Conservation (phyloP, 441 rosid genomes). For the Populus hybrid region DNA sequence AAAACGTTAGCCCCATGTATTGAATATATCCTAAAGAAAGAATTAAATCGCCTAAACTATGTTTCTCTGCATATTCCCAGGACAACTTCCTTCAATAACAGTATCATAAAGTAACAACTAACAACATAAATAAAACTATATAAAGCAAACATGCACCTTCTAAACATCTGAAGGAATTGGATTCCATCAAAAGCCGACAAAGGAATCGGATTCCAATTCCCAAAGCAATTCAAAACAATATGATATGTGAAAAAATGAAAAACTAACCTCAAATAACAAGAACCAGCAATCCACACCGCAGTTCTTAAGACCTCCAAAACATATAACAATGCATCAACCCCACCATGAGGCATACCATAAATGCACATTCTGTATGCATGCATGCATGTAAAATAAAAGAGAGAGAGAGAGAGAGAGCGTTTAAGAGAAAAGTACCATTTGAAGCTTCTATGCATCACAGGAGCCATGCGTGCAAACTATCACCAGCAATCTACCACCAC, state of each 20-base stretch:
- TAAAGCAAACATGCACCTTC: not conserved
- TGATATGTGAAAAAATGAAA: not conserved
- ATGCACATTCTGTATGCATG: not conserved
- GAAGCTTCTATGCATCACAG: constrained; percentile 20
- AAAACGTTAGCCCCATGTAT: not conserved
- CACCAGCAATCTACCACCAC: not conserved
- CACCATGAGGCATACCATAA: not conserved
- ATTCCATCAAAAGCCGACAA: not conserved
- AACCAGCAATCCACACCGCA: not conserved
- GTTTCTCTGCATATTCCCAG: not conserved
- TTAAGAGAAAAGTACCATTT: constrained; percentile 25
- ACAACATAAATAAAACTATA: not conserved
- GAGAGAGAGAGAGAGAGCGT: not conserved
- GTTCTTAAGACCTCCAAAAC: not conserved
- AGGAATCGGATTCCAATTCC: not conserved
- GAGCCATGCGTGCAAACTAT: constrained; percentile 17
- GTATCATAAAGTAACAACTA: not conserved
- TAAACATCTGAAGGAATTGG: not conserved
- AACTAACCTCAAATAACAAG: not conserved
- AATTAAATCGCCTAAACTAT: not conserved
- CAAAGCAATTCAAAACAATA: not conserved
- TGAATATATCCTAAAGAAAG: not conserved
- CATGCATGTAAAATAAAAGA: not conserved
- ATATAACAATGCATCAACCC: not conserved
- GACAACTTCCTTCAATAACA: not conserved